A percentile compares a stretch with the other conserved stretches of the same genome.
Evolutionary conservation across 768 basidiomycete species (phyloP).

Genomic region (Tricholoma hemisulphureum): DNA sequence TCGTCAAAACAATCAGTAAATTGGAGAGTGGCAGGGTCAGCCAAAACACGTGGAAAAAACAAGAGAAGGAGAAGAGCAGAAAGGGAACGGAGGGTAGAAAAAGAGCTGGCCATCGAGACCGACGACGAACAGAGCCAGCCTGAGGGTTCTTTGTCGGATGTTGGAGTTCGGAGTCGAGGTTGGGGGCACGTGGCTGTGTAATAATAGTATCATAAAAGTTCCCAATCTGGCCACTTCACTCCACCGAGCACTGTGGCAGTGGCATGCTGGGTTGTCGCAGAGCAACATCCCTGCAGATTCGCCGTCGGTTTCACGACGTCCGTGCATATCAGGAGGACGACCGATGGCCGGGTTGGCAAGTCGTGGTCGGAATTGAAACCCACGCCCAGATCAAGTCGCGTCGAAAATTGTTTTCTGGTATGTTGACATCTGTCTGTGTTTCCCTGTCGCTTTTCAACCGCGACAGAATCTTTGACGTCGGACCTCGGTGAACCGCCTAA

Average conservation of each 20-base stretch:
- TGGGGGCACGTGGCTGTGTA: too few relatives aligned
- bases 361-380: constrained; percentile 91
- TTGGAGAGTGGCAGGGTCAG: constrained; percentile 60
- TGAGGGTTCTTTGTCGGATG: neutral
- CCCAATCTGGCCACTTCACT: constrained; percentile 9
- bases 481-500: constrained; percentile 58
- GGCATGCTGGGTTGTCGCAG: constrained; percentile 22
- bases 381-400: constrained; percentile 92
- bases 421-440: constrained; percentile 21
- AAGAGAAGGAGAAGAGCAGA: constrained; percentile 25
- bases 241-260: neutral
- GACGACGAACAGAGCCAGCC: constrained; percentile 17
- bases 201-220: neutral
- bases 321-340: constrained; percentile 35
- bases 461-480: constrained; percentile 41
- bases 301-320: constrained; percentile 31
- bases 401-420: constrained; percentile 82
- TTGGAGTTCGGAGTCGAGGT: too few relatives aligned
- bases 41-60: constrained; percentile 24
- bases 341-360: constrained; percentile 84
- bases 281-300: constrained; percentile 15
- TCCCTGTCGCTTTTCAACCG: neutral
- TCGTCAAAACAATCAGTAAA: constrained; percentile 68
- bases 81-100: constrained; percentile 12
- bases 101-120: constrained; percentile 24